Percentiles rank a stretch among this genome's conserved stretches.
Evolutionary conservation across 83 land plant species (phyloP).

Genomic region (Thuja plicata): DNA sequence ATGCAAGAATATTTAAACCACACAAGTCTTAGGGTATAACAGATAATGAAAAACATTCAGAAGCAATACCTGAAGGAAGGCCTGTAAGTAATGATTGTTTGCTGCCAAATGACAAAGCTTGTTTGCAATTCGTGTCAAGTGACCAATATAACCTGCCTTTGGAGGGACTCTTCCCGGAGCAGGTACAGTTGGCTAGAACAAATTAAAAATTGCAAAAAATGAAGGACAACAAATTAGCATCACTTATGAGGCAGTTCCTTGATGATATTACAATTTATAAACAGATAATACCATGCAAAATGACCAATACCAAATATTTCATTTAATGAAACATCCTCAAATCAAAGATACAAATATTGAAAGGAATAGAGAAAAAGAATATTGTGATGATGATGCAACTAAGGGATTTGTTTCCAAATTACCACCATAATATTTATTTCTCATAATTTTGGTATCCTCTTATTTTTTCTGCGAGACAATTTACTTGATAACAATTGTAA

Average conservation of each 20-base stretch:
- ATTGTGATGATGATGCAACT: background rate
- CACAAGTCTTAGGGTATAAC: background rate
- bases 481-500: background rate
- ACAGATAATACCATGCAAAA: background rate
- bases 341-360: background rate
- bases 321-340: background rate
- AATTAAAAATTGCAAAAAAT: background rate
- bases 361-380: background rate
- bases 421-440: background rate
- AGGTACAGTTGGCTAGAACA: conserved; percentile 65
- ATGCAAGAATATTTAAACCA: background rate
- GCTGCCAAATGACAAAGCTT: conserved; percentile 67
- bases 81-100: conserved; percentile 49
- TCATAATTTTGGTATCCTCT: background rate
- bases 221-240: background rate
- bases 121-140: conserved; percentile 89
- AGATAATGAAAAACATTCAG: background rate
- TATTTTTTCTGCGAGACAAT: background rate
- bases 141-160: conserved; percentile 89
- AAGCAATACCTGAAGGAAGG: conserved; percentile 64
- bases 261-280: background rate
- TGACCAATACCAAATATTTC: background rate
- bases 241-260: background rate
- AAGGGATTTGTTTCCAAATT: background rate
- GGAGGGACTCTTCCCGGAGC: conserved; percentile 68